Base-by-base conservation (phyloP, 2,329 filamentous ascomycete genomes). In the Colletotrichum cordylinicola region DNA sequence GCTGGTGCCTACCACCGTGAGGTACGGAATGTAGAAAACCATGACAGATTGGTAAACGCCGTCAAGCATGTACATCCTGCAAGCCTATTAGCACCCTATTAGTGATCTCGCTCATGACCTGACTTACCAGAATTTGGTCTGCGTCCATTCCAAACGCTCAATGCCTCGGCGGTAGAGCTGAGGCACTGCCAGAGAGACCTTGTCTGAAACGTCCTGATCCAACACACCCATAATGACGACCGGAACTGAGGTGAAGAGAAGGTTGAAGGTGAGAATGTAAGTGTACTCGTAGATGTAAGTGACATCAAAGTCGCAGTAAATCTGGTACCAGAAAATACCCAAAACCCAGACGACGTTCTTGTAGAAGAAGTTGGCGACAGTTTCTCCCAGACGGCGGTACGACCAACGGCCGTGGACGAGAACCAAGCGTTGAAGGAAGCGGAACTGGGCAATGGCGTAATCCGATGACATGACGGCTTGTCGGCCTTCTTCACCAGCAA, bases 281-380 rank as follows among this genome's bases (percentile, higher is more conserved):
- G 95, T 98, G 88, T 98, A 98, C 85, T 99, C 97, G 87, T 98
- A 98, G 69, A 98, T 92, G 83, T 98, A 98, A 61, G 96, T 96
- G 84, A 96, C 96, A 87, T 99, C 97, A 84, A 98, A 98, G 86
- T 98, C 94, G 88, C 94, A 95, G 86, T 94, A 99, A 70, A 98
- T 95, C 83, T 98, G 96, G 85, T 95, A 99, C 96, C 96, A 98
- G 90, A 98, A 98, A 74, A 99, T 94, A 58, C 94, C 91, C 82
- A 98, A 96, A 1, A 95, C 97, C 97, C 97, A 99, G 68, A 98
- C 94, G 85, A 99, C 94, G 88, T 98, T 99, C 94, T 99, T 99
- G 92, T 98, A 99, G 89, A 99, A 99, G 90, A 99, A 99, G 85
- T 99, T 99, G 84, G 96, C 95, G 81, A 98, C 98, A 62, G 94